phyloP scores from a whole-genome alignment of 1,284 basidiomycete genomes.

The Pascua sp. region DNA sequence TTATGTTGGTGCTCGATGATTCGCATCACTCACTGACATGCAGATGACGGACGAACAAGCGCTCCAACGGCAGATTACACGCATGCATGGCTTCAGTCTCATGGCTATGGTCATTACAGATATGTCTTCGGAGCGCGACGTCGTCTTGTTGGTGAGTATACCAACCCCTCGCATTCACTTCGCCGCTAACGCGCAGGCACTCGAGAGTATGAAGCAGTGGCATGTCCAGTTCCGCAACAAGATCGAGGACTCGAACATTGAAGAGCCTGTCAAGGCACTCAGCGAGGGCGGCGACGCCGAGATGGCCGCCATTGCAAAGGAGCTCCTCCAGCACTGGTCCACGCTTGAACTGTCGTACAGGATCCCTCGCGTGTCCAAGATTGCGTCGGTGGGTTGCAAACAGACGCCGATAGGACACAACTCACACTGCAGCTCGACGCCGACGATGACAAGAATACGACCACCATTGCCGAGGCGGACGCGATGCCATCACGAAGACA shows the following conservation, averaged over 20 bases:
- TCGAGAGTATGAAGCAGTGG: slow-evolving; percentile 73
- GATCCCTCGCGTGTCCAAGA: slow-evolving; percentile 41
- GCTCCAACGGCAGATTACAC: slow-evolving; percentile 80
- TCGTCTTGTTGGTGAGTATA: slow-evolving; percentile 62
- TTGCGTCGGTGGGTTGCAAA: slow-evolving; percentile 28
- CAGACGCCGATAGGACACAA: background rate
- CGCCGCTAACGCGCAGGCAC: slow-evolving; percentile 53
- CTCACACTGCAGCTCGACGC: slow-evolving; percentile 37
- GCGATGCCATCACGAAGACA: slow-evolving; percentile 25
- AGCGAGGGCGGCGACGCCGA: slow-evolving; percentile 24
- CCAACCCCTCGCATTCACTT: background rate
- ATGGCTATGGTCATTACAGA: slow-evolving; percentile 84
- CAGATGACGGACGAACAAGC: slow-evolving; percentile 80
- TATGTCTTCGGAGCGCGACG: slow-evolving; percentile 66
- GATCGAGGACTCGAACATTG: slow-evolving; percentile 81
- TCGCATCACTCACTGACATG: slow-evolving; percentile 4
- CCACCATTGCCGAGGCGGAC: slow-evolving; percentile 41
- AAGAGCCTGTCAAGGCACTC: slow-evolving; percentile 59
- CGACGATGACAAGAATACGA: slow-evolving; percentile 44
- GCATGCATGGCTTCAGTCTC: slow-evolving; percentile 86
- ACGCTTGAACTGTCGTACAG: slow-evolving; percentile 40
- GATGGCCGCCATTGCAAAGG: slow-evolving; percentile 28
- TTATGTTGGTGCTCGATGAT: background rate
- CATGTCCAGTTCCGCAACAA: slow-evolving; percentile 87
- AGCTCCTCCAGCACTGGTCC: slow-evolving; percentile 43